Evolutionary conservation across 2,329 filamentous ascomycete species (phyloP), one percentile per base, ranked within the genome.

Genomic region (Chaetomium globosum): DNA sequence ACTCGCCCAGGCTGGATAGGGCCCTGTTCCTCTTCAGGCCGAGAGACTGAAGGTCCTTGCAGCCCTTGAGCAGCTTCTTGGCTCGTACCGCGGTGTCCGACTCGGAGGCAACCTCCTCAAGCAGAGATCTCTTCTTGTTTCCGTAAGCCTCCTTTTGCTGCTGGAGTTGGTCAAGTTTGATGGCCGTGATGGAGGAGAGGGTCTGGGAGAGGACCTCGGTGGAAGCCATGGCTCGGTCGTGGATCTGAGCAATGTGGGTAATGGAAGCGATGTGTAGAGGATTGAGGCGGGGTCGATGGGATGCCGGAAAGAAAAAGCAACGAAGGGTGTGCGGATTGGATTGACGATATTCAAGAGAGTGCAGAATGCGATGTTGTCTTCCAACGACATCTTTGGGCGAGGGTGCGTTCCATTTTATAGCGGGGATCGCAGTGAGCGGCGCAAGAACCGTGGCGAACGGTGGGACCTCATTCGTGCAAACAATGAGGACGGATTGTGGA

Each of bases 151-250:
- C 73, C 30, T 81, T 82, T 66, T 85, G 80, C 68, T 82, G 82
- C 31, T 80, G 77, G 8, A 87, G 78, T 69, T 87, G 83, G n/a
- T 76, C 76, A 65, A 87, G 81, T 71, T 87, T 87, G 64, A 82
- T 83, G 48, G 76, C 76, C 23, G 83, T 86, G 72, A 86, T 83
- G 39, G 81, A 81, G 61, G 82, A 80, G 31, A 86, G 79, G 16
- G 83, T 85, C 62, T 83, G 77, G 6, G 83, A 83, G 43, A 85
- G 77, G 52, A 78, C 72, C 30, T 75, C 73, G 4, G 73, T 71
- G 55, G 75, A 77, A 56, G 76, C 72, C 76, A 79, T 79, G 33
- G 53, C 21, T 48, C 33, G n/a, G 28, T 21, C 8, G 43, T 33
- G 46, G 46, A 12, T 33, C 31, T 21, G 23, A 1, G 8, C 4